These are phyloP conservation scores for Lunasporangiospora selenospora DNA, from an alignment of 192 early-diverging fungal species.

Conservation along the genomic window DNA sequence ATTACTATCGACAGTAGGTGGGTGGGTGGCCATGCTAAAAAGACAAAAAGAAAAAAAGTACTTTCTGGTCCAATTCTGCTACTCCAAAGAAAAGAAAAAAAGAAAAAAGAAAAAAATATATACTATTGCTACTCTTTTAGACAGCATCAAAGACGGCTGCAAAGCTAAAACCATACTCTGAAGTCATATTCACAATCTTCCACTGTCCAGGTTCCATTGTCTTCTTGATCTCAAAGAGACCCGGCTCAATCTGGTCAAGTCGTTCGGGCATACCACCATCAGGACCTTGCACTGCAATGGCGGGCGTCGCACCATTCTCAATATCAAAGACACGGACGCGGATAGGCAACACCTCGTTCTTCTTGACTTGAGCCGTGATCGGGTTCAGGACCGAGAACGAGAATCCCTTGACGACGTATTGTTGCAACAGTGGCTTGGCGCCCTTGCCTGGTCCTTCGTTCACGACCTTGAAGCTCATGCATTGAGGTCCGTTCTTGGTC, in stretches of 20 bases:
- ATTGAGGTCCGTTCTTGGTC: slow-evolving; percentile 47
- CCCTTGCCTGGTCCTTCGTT: slow-evolving; percentile 37
- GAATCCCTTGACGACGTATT: slow-evolving; percentile 46
- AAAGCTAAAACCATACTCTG: slow-evolving; percentile 46
- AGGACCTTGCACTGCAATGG: slow-evolving; percentile 33
- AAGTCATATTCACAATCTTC: slow-evolving; percentile 48
- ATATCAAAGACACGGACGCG: slow-evolving; percentile 45
- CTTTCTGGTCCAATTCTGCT: too few relatives aligned
- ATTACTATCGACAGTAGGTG: too few relatives aligned
- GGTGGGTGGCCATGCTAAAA: too few relatives aligned
- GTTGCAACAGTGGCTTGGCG: slow-evolving; percentile 43
- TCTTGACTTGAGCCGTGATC: slow-evolving; percentile 34
- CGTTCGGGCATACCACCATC: slow-evolving; percentile 47
- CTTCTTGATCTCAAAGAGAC: slow-evolving; percentile 38
- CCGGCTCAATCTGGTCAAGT: slow-evolving; percentile 24
- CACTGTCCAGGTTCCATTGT: slow-evolving; percentile 20
- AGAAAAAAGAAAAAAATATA: too few relatives aligned
- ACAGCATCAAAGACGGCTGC: slow-evolving; percentile 47
- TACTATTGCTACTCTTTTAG: slow-evolving; percentile 1
- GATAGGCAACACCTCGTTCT: slow-evolving; percentile 20
- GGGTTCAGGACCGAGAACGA: slow-evolving; percentile 45
- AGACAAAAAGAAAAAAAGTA: too few relatives aligned
- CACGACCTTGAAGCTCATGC: slow-evolving; percentile 30
- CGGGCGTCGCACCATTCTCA: slow-evolving; percentile 28
- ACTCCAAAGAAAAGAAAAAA: too few relatives aligned